phyloP scores from a whole-genome alignment of 2,329 filamentous ascomycete species.

The Aspergillus piperis region DNA sequence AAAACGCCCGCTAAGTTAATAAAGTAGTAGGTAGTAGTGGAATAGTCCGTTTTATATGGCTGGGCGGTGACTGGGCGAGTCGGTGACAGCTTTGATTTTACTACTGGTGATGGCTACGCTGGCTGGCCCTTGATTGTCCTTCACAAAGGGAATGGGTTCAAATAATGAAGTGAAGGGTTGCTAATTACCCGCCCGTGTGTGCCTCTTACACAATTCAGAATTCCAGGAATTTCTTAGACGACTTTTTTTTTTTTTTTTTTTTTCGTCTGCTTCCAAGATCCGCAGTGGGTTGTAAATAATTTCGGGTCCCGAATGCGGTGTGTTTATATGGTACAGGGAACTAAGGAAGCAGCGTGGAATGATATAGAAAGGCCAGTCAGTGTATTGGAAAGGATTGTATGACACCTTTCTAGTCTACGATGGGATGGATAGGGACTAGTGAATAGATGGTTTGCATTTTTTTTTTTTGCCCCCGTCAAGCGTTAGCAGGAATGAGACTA shows the following conservation, averaged over 20 bases:
- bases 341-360: constrained; percentile 6
- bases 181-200: not conserved
- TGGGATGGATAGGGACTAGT: not conserved
- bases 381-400: not conserved
- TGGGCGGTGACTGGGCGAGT: not conserved
- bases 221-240: not conserved
- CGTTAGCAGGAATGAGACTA: not conserved
- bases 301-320: constrained; percentile 23
- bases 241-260: constrained; percentile 2
- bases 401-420: not conserved
- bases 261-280: constrained; percentile 15
- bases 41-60: not conserved
- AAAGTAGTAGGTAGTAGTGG: not conserved
- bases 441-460: too few species aligned
- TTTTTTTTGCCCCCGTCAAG: too few species aligned
- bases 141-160: not conserved
- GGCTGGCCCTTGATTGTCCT: too few species aligned
- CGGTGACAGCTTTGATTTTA: not conserved
- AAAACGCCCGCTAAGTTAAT: too few species aligned
- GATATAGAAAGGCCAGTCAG: not conserved
- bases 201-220: not conserved
- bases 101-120: not conserved
- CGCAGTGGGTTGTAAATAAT: constrained; percentile 26
- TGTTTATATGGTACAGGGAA: constrained; percentile 14
- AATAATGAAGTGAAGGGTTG: not conserved